A percentile compares a stretch with the other conserved stretches of the same genome.
Conservation (phyloP, 2,329 filamentous ascomycete species). For the Ceratocystis albifundus region DNA sequence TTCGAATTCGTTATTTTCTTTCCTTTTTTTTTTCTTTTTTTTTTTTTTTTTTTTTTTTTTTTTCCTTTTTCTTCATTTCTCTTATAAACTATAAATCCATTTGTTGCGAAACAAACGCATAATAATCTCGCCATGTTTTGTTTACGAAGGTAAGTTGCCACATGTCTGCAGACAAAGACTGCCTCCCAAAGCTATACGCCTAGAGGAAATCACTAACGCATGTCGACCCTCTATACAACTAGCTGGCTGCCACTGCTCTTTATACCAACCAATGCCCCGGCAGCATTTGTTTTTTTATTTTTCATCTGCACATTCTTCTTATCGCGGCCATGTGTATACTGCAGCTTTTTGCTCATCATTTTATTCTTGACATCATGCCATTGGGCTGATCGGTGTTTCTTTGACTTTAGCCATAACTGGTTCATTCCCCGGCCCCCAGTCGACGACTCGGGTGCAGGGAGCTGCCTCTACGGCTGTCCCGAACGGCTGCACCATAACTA, state of each 20-base stretch:
- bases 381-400: constrained; percentile 83
- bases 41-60: background rate
- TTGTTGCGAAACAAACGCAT: background rate
- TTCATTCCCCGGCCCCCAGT: constrained; percentile 59
- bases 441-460: constrained; percentile 21
- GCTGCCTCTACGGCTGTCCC: constrained; percentile 21
- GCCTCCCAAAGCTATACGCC: constrained; percentile 2
- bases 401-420: constrained; percentile 87
- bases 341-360: constrained; percentile 86
- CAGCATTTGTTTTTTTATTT: constrained; percentile 76
- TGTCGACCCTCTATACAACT: constrained; percentile 12
- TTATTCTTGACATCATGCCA: constrained; percentile 86
- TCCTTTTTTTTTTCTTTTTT: background rate
- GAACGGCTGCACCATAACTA: constrained; percentile 18
- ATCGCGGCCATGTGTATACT: constrained; percentile 94
- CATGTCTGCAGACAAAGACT: background rate
- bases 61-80: background rate
- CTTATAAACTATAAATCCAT: background rate
- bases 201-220: background rate
- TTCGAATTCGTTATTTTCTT: background rate
- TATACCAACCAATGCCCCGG: constrained; percentile 75
- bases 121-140: constrained; percentile 43
- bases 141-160: constrained; percentile 41
- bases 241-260: constrained; percentile 83
- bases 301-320: constrained; percentile 91